phyloP scores from a whole-genome alignment of 2,329 filamentous ascomycete species.

The Zasmidium cellare region DNA sequence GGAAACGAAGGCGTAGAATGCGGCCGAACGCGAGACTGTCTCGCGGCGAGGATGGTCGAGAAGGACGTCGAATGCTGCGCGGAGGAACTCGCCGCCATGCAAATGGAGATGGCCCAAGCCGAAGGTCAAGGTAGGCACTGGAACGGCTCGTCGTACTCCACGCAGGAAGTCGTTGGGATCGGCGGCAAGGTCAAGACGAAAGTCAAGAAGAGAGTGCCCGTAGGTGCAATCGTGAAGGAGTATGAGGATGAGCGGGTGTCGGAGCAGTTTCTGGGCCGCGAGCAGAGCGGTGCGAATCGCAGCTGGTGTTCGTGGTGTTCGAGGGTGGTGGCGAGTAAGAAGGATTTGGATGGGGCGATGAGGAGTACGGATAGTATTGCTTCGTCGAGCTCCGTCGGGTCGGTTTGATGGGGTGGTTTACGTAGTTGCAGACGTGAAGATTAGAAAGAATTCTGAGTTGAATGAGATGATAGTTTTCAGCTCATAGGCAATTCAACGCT shows the following conservation, averaged over 20 bases:
- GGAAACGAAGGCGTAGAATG: conserved; percentile 87
- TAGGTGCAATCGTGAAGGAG: conserved; percentile 83
- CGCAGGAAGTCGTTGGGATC: conserved; percentile 89
- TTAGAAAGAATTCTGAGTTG: too few species aligned
- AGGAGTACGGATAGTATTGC: conserved; percentile 30
- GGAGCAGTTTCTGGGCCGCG: conserved; percentile 66
- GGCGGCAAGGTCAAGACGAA: conserved; percentile 87
- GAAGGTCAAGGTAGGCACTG: conserved; percentile 35
- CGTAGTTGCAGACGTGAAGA: too few species aligned
- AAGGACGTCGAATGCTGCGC: conserved; percentile 84
- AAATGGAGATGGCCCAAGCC: conserved; percentile 32
- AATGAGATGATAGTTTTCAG: too few species aligned
- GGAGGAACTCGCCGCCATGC: conserved; percentile 64
- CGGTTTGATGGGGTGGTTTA: too few species aligned
- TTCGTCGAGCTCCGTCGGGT: conserved; percentile 20
- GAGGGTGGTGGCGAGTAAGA: conserved; percentile 44
- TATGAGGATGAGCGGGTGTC: conserved; percentile 74
- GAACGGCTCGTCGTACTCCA: conserved; percentile 71
- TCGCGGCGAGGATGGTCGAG: conserved; percentile 74
- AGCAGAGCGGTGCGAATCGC: conserved; percentile 66
- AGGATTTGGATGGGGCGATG: conserved; percentile 24
- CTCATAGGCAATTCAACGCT: too few species aligned
- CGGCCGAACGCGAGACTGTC: conserved; percentile 73
- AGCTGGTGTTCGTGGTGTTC: conserved; percentile 95
- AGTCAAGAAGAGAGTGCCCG: conserved; percentile 75